phyloP scores from a whole-genome alignment of 148 eudicot species.

The Selenicereus undatus region DNA sequence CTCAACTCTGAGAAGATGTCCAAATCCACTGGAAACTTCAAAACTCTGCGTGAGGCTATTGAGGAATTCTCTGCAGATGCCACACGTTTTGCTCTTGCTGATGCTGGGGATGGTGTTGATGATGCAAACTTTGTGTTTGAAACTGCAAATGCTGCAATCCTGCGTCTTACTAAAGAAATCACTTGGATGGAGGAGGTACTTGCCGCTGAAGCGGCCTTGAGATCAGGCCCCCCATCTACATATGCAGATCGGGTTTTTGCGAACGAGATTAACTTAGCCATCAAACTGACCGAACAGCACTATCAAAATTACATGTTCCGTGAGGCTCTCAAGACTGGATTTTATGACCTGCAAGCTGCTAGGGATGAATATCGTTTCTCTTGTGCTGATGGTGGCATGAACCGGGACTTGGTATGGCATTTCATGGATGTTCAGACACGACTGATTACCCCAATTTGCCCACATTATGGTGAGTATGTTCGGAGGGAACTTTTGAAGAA shows the following conservation, averaged over 20 bases:
- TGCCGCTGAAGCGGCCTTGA: slow-evolving; percentile 48
- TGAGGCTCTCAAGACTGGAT: slow-evolving; percentile 80
- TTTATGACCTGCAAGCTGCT: slow-evolving; percentile 85
- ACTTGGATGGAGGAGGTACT: slow-evolving; percentile 88
- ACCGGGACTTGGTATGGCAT: slow-evolving; percentile 53
- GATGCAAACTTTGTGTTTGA: slow-evolving; percentile 94
- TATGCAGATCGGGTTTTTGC: slow-evolving; percentile 84
- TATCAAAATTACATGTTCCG: slow-evolving; percentile 64
- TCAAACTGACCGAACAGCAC: slow-evolving; percentile 57
- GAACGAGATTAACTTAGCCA: slow-evolving; percentile 77
- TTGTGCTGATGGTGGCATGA: slow-evolving; percentile 76
- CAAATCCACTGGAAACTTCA: slow-evolving; percentile 88
- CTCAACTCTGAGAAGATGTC: slow-evolving; percentile 94
- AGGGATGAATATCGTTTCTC: slow-evolving; percentile 82
- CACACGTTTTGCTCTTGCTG: slow-evolving; percentile 78
- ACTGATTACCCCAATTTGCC: slow-evolving; percentile 82
- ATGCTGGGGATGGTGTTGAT: slow-evolving; percentile 97
- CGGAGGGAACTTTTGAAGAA: slow-evolving; percentile 76
- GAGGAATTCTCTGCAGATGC: slow-evolving; percentile 89
- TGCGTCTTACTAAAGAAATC: slow-evolving; percentile 80
- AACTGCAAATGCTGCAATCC: slow-evolving; percentile 87
- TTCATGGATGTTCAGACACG: slow-evolving; percentile 90
- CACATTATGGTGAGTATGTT: slow-evolving; percentile 66
- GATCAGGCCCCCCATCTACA: slow-evolving; percentile 51
- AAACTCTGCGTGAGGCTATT: slow-evolving; percentile 70